Conservation (phyloP, 768 basidiomycete genomes). For the Mycena olivaceomarginata region DNA sequence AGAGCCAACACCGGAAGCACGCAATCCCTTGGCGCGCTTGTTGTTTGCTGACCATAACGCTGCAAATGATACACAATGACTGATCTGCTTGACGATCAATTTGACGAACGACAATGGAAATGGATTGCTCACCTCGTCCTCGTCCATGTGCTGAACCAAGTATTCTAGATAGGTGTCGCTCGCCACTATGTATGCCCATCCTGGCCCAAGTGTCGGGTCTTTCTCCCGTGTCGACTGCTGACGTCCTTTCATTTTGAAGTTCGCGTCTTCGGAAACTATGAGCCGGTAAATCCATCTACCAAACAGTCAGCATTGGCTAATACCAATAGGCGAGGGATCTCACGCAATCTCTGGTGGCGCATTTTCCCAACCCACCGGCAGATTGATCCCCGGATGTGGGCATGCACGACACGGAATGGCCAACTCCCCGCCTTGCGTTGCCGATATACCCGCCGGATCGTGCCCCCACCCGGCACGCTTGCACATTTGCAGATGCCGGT, state of each 20-base stretch:
- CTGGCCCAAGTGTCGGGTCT: no score
- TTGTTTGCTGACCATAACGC: slow-evolving; percentile 36
- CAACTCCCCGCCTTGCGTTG: slow-evolving; percentile 1
- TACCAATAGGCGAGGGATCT: not conserved
- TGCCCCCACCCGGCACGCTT: slow-evolving; percentile 33
- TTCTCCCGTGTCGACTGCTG: slow-evolving; percentile 19
- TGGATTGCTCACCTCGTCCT: not conserved
- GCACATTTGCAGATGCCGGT: slow-evolving; percentile 38
- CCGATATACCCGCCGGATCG: slow-evolving; percentile 14
- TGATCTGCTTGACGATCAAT: not conserved
- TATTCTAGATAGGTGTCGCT: slow-evolving; percentile 23
- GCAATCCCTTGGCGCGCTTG: slow-evolving; percentile 42
- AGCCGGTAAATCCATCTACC: slow-evolving; percentile 30
- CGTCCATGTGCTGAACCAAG: not conserved
- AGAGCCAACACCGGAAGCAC: slow-evolving; percentile 44
- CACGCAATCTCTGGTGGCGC: slow-evolving; percentile 20
- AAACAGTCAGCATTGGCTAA: no score
- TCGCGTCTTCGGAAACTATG: slow-evolving; percentile 40
- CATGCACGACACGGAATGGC: slow-evolving; percentile 41
- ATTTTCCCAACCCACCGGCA: slow-evolving; percentile 24
- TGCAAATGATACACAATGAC: not conserved
- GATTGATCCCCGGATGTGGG: slow-evolving; percentile 34
- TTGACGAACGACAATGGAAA: no score
- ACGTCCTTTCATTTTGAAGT: slow-evolving; percentile 42
- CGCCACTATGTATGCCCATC: slow-evolving; percentile 38